Evolutionary conservation across 2,329 filamentous ascomycete genomes (phyloP).

Genomic region (Talaromyces sp.): DNA sequence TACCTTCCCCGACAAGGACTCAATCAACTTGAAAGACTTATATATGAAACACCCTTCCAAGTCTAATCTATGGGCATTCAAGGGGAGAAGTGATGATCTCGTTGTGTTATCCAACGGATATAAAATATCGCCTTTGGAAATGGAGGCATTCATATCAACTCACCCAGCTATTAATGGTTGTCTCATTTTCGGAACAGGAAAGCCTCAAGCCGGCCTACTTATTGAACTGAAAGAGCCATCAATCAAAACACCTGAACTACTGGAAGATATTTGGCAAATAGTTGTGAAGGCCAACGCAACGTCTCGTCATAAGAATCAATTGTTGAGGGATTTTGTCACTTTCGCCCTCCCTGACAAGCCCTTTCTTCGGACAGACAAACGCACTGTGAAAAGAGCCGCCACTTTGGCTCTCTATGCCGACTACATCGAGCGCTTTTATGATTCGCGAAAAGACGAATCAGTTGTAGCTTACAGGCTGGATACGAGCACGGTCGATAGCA

Average conservation of each 20-base stretch:
- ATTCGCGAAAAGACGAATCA: not conserved
- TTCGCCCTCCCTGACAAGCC: conserved; percentile 6
- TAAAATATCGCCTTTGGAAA: conserved; percentile 22
- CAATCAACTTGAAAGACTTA: conserved; percentile 26
- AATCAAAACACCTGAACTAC: not conserved
- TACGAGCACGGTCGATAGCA: not conserved
- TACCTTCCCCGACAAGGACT: conserved; percentile 31
- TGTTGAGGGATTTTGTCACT: conserved; percentile 12
- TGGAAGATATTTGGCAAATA: conserved; percentile 8
- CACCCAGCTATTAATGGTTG: conserved; percentile 21
- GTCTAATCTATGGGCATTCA: conserved; percentile 25
- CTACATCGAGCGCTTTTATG: conserved; percentile 14
- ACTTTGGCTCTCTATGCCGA: conserved; percentile 7
- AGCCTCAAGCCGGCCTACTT: conserved; percentile 22
- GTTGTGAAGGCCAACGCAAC: not conserved
- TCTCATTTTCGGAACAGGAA: conserved; percentile 21
- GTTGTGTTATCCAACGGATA: conserved; percentile 25
- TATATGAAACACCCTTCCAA: conserved; percentile 24
- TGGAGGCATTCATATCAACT: conserved; percentile 20
- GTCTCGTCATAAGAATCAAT: conserved; percentile 13
- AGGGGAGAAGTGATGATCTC: conserved; percentile 26
- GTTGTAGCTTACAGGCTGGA: not conserved
- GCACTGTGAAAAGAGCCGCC: conserved; percentile 10
- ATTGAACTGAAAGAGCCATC: conserved; percentile 17
- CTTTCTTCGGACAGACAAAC: conserved; percentile 12